Percentiles rank a stretch among this genome's conserved stretches.
Evolutionary conservation across 169 alveolate species (phyloP).

Genomic region (Plasmodium vivax): DNA sequence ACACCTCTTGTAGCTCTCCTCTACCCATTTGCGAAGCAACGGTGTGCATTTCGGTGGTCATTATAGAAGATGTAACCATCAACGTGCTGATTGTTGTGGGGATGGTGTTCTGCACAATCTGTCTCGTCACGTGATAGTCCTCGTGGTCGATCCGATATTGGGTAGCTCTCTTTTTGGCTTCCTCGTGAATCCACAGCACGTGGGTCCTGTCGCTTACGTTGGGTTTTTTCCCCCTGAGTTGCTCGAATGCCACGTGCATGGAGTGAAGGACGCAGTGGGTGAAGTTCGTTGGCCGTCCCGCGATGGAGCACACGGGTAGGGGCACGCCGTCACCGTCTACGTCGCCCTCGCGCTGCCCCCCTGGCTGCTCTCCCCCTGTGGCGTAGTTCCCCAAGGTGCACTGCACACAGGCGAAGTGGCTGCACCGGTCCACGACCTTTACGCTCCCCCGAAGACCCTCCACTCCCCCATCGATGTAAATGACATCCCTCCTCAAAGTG

Average conservation of each 20-base stretch:
- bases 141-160: constrained; percentile 20
- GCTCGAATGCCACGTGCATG: constrained; percentile 15
- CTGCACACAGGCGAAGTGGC: constrained; percentile 75
- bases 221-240: neutral
- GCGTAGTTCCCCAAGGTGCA: constrained; percentile 71
- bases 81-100: constrained; percentile 44
- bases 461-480: constrained; percentile 82
- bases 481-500: constrained; percentile 13
- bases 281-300: constrained; percentile 71
- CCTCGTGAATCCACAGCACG: constrained; percentile 22
- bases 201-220: neutral
- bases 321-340: neutral
- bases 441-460: constrained; percentile 80
- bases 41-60: neutral
- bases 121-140: constrained; percentile 25
- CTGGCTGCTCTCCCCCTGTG: neutral
- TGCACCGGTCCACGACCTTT: constrained; percentile 55
- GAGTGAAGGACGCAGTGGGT: constrained; percentile 78
- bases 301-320: constrained; percentile 73
- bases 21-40: neutral
- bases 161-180: constrained; percentile 41
- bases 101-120: constrained; percentile 21
- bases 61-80: constrained; percentile 35
- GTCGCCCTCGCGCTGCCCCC: neutral
- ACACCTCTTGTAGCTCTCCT: neutral